phyloP scores from a whole-genome alignment of 2,329 filamentous ascomycete genomes.

The Alternaria triticina region DNA sequence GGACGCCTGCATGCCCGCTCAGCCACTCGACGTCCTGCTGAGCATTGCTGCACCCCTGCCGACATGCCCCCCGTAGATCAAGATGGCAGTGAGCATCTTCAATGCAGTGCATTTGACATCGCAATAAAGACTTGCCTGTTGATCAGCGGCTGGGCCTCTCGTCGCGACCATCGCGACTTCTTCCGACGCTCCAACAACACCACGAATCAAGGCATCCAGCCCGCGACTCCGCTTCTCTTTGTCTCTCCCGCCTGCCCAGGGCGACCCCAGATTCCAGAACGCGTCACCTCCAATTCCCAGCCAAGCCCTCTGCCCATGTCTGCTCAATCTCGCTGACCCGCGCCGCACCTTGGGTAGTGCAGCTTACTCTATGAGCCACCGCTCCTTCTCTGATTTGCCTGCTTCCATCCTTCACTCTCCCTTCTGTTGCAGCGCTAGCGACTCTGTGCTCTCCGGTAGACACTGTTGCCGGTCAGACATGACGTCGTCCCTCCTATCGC shows the following conservation, averaged over 20 bases:
- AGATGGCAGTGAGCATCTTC: conserved; percentile 1
- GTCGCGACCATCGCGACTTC: neutral
- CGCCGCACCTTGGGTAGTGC: conserved; percentile 9
- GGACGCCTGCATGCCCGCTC: conserved; percentile 20
- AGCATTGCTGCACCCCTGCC: conserved; percentile 12
- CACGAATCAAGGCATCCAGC: neutral
- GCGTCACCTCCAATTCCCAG: conserved; percentile 6
- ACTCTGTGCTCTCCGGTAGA: neutral
- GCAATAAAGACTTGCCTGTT: neutral
- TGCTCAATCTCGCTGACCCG: conserved; percentile 14
- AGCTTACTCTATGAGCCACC: conserved; percentile 16
- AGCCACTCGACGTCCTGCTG: conserved; percentile 26
- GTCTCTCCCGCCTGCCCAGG: conserved; percentile 2
- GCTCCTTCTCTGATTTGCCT: conserved; percentile 7
- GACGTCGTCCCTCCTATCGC: neutral
- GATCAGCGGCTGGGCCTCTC: neutral
- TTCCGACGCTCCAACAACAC: neutral
- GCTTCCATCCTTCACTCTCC: neutral
- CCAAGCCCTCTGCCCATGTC: conserved; percentile 10
- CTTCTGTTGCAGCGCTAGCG: neutral
- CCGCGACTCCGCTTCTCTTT: conserved; percentile 1
- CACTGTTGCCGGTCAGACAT: conserved; percentile 5
- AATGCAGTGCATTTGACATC: neutral
- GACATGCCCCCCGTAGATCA: conserved; percentile 6
- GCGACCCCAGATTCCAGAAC: conserved; percentile 8